Base-by-base conservation (phyloP, 192 early-diverging fungal species). In the Entomortierella parvispora region DNA sequence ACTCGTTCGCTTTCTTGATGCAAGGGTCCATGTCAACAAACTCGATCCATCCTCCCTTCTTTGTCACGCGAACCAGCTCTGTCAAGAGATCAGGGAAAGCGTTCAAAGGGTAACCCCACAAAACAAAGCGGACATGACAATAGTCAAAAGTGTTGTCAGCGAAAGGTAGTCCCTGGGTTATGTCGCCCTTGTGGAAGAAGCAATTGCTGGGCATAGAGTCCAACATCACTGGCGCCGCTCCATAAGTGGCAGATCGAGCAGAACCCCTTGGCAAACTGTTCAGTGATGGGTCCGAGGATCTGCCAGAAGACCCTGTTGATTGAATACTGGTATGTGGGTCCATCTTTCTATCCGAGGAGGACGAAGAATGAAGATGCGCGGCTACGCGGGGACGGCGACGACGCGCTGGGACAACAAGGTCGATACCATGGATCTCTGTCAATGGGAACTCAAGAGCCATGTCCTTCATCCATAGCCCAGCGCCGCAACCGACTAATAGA, bases 121-220 rank as follows among this genome's bases (percentile, higher is more conserved):
- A 61, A 2, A 77, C 74, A 17, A 77, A 15, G 3, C 61, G 45
- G 20, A 77, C 55, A 52, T 68, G 74, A 60, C 85, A 69, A 49
- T 79, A 84, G 52, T 87, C 86, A 66, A 87, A 87, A 14, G 66
- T 49, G 34, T 82, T 79, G 23, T 82, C 71, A n/a, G 66, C 26
- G 31, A 85, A 85, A 1, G 74, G 77, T 10, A 87, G 51, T 0
- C 79, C 74, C 17, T 61, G 58, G 2, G 71, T 65, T 23, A 81
- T 65, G 65, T 87, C 82, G 12, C 53, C 51, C 45, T 72, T 62
- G 18, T 77, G 69, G 55, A 82, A 82, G 68, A 80, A 82, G 53
- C 75, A 83, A 37, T 85, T 85, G 59, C 49, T 78, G 1, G 81
- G 84, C 54, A 77, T 67, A 9, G 72, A 56, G 9, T 74, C 63